These are phyloP conservation scores for Podaxis sp. DNA, from an alignment of 768 basidiomycete species.

Conservation along the genomic window DNA sequence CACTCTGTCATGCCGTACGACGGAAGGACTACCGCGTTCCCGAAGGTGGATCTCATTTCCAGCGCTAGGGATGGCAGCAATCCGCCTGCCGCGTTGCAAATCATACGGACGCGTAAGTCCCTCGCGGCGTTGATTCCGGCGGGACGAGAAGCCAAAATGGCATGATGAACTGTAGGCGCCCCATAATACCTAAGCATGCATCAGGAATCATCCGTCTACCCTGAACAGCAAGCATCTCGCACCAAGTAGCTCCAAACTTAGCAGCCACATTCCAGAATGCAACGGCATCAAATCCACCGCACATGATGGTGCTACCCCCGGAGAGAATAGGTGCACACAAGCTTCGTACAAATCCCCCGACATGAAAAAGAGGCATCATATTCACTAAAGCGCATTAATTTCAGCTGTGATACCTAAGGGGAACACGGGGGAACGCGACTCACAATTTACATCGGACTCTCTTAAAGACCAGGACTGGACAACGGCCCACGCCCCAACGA, in stretches of 20 bases:
- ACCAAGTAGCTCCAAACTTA: slow-evolving; percentile 49
- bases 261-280: slow-evolving; percentile 46
- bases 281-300: slow-evolving; percentile 51
- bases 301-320: slow-evolving; percentile 56
- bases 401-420: slow-evolving; percentile 6
- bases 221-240: slow-evolving; percentile 23
- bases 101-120: slow-evolving; percentile 43
- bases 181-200: slow-evolving; percentile 43
- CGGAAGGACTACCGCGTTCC: slow-evolving; percentile 49
- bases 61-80: slow-evolving; percentile 52
- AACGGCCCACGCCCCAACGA: slow-evolving; percentile 45
- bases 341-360: slow-evolving; percentile 60
- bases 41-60: slow-evolving; percentile 47
- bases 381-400: slow-evolving; percentile 29
- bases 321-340: slow-evolving; percentile 56
- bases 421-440: slow-evolving; percentile 13
- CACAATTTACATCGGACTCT: slow-evolving; percentile 45
- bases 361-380: slow-evolving; percentile 61
- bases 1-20: slow-evolving; percentile 62
- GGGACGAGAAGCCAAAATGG: slow-evolving; percentile 41
- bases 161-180: slow-evolving; percentile 50
- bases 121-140: slow-evolving; percentile 28
- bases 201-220: slow-evolving; percentile 8
- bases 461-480: slow-evolving; percentile 42
- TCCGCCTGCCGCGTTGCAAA: slow-evolving; percentile 53